Conservation (phyloP, 352 stramenopile species). For the Phytophthora quininea region DNA sequence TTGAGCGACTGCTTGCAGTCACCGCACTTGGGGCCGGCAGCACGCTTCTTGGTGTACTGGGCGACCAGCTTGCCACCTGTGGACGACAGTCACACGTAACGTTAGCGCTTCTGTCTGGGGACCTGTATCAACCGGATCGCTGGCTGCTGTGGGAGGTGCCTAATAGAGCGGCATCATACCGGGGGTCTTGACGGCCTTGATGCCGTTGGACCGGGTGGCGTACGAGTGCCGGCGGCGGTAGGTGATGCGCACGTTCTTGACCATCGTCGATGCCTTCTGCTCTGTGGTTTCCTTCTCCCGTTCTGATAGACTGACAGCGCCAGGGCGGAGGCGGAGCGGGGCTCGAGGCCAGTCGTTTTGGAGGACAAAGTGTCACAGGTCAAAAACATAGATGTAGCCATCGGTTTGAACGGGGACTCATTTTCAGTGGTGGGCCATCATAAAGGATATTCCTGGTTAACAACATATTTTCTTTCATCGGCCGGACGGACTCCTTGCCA, state of each 20-base stretch:
- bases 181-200: constrained; percentile 96
- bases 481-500: no score
- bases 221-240: constrained; percentile 97
- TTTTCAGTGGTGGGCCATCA: not conserved
- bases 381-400: not conserved
- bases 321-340: constrained; percentile 13
- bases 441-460: not conserved
- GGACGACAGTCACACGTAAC: not conserved
- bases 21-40: constrained; percentile 94
- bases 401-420: constrained; percentile 2
- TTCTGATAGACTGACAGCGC: constrained; percentile 64
- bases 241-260: constrained; percentile 95
- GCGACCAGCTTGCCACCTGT: constrained; percentile 91
- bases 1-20: constrained; percentile 95
- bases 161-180: constrained; percentile 60
- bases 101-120: not conserved
- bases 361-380: not conserved
- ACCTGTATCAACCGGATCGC: not conserved
- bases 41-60: constrained; percentile 96
- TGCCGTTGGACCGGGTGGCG: constrained; percentile 94
- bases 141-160: not conserved
- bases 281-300: constrained; percentile 74
- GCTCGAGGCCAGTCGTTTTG: constrained; percentile 64
- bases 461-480: no score
- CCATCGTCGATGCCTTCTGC: constrained; percentile 70